Evolutionary conservation across 768 basidiomycete species (phyloP).

Genomic region (Candolleomyces aberdarensis): DNA sequence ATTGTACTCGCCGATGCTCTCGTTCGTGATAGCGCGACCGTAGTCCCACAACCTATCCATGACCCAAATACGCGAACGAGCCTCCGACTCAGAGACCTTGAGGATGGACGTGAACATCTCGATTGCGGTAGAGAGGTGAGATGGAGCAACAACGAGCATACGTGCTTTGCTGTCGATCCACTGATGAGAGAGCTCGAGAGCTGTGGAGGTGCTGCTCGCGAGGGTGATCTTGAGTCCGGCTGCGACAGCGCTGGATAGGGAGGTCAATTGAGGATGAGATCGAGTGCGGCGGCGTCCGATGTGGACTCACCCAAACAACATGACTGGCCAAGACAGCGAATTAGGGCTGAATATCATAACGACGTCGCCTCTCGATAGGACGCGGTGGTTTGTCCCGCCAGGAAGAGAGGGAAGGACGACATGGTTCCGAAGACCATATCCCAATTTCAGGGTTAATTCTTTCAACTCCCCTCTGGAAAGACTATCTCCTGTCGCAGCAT

Average conservation of each 20-base stretch:
- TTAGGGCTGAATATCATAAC: conserved; percentile 14
- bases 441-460: conserved; percentile 15
- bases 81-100: conserved; percentile 8
- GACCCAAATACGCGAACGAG: conserved; percentile 12
- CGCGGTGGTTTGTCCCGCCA: not conserved
- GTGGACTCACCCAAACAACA: conserved; percentile 11
- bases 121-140: conserved; percentile 4
- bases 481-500: conserved; percentile 15
- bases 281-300: not conserved
- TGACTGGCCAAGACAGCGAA: conserved; percentile 14
- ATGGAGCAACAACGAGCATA: conserved; percentile 7
- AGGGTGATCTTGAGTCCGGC: conserved; percentile 11
- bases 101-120: conserved; percentile 18
- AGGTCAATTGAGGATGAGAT: not conserved
- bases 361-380: conserved; percentile 9
- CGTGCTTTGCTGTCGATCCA: conserved; percentile 12
- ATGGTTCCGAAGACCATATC: conserved; percentile 18
- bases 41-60: conserved; percentile 12
- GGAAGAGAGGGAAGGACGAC: not conserved
- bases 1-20: not conserved
- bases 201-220: conserved; percentile 6
- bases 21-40: not conserved
- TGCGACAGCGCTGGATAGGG: conserved; percentile 2
- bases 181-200: conserved; percentile 14
- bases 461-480: conserved; percentile 21